Evolutionary conservation across 306 rosid genomes (phyloP).

Genomic region (Fragaria vesca): DNA sequence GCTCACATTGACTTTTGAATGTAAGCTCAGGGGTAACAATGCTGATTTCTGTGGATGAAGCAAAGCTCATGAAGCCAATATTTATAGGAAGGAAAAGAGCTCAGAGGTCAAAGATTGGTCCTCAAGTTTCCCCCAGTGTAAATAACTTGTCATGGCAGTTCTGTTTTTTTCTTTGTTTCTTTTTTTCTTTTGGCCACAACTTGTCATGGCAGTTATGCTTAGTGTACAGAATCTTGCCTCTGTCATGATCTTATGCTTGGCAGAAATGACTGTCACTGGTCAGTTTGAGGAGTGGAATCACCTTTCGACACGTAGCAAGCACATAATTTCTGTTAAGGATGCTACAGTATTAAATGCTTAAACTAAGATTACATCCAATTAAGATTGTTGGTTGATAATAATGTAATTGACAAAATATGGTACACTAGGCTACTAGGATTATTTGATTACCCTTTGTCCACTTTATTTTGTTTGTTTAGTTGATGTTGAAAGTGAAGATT

Average conservation of each 20-base stretch:
- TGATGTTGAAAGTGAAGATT: not conserved
- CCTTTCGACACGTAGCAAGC: too few species aligned
- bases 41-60: not conserved
- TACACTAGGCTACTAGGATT: not conserved
- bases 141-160: conserved; percentile 11
- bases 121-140: not conserved
- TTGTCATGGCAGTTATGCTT: not conserved
- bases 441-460: not conserved
- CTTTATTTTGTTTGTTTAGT: not conserved
- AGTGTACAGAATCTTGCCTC: not conserved
- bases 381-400: not conserved
- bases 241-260: not conserved
- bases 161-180: not conserved
- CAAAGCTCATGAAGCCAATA: not conserved
- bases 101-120: not conserved
- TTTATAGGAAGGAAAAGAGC: not conserved
- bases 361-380: not conserved
- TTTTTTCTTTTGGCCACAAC: not conserved
- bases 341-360: not conserved
- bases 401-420: not conserved
- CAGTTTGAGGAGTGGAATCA: not conserved
- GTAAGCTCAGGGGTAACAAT: not conserved
- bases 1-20: not conserved
- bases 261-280: not conserved
- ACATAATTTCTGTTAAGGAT: not conserved